Base-by-base conservation (phyloP, 495 filamentous ascomycete genomes). In the Amorphotheca resinae region DNA sequence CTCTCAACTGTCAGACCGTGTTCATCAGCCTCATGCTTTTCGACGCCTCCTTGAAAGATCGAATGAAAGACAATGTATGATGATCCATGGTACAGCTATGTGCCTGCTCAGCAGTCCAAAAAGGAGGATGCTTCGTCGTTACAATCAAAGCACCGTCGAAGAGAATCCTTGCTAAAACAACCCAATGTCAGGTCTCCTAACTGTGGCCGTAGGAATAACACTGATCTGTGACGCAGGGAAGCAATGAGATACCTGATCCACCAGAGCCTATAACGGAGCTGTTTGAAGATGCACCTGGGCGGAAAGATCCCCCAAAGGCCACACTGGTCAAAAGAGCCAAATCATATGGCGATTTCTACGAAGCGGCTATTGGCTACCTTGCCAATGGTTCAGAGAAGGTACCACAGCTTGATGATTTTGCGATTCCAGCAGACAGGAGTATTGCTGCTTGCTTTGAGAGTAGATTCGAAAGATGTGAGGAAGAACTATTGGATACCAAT, bases 311-410 rank as follows among this genome's bases (percentile, higher is more conserved):
- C 5, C 77, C 81, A 5, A 60, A 72, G 53, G 74, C 80, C 14
- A 79, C 74, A 1, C 39, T 84, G 41, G 60, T 62, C 12, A 67
- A 74, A 40, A 65, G 84, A 50, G 77, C 82, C 33, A 83, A 84
- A 53, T 87, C 82, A 6, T 85, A 82, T 51, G 79, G 75, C 46
- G 78, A 87, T 54, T 78, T 87, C 49, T 78, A 79, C 56, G 63
- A 76, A 56, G 71, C 72, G 22, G 76, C 72, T n/a, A 70, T 64
- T 15, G 65, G 70, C 16, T 67, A 76, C 48, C 53, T 74, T 3
- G 60, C 61, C 32, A 72, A 67, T 48, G 64, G 76, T 39, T 56
- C 54, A 41, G 63, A 55, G 22, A 53, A 52, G n/a, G 53, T 53
- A 25, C 67, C 61, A 35, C 59, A 51, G 4, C 57, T 61, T 48